Conservation (phyloP, 371 early-diverging fungal species). For the Mycotypha africana region DNA sequence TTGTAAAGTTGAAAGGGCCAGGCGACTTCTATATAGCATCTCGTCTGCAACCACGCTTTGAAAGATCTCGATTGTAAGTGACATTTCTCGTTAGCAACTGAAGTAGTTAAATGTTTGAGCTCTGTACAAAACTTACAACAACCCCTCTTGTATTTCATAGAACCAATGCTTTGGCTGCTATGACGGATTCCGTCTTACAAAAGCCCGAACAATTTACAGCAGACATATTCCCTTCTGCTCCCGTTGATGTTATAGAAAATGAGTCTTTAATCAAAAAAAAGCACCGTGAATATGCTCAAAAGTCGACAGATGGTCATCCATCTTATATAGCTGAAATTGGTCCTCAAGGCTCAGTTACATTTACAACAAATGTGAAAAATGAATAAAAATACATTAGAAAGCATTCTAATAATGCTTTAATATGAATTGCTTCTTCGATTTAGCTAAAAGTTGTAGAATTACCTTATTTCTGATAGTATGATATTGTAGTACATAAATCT, state of each 20-base stretch:
- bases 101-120: too few relatives aligned
- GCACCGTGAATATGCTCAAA: constrained; percentile 34
- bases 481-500: too few relatives aligned
- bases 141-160: constrained; percentile 7
- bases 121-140: too few relatives aligned
- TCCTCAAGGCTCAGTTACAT: constrained; percentile 25
- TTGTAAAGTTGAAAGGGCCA: constrained; percentile 61
- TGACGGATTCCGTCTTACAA: constrained; percentile 38
- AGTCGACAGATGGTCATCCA: constrained; percentile 31
- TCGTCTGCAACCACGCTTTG: constrained; percentile 52
- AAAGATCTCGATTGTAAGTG: constrained; percentile 37
- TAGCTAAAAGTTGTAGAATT: too few relatives aligned
- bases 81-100: too few relatives aligned
- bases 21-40: constrained; percentile 67
- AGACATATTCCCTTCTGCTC: constrained; percentile 25
- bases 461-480: too few relatives aligned
- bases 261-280: constrained; percentile 10
- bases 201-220: constrained; percentile 25
- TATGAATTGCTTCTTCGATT: too few relatives aligned
- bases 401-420: too few relatives aligned
- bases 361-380: too few relatives aligned
- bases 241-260: constrained; percentile 4
- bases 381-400: too few relatives aligned
- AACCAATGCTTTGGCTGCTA: constrained; percentile 37
- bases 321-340: constrained; percentile 44